These are phyloP conservation scores for Cutaneotrichosporon daszewskae DNA, from an alignment of 1,284 basidiomycete genomes.

Conservation along the genomic window DNA sequence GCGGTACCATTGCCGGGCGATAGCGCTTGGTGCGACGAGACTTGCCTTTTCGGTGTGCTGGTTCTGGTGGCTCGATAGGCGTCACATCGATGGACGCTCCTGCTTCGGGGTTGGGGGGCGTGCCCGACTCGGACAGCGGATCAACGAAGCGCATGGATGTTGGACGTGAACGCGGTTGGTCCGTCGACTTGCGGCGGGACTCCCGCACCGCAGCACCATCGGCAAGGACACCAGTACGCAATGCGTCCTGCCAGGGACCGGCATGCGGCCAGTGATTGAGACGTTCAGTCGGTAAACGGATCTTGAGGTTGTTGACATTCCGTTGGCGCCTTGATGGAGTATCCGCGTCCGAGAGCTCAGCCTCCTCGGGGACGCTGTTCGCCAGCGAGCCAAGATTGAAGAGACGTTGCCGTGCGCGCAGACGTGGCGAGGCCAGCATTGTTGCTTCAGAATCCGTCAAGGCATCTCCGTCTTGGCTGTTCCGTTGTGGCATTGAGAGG, in stretches of 20 bases:
- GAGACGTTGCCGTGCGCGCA: slow-evolving; percentile 10
- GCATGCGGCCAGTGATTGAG: slow-evolving; percentile 39
- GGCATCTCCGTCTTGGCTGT: slow-evolving; percentile 7
- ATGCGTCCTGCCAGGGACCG: slow-evolving; percentile 42
- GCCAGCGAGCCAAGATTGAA: slow-evolving; percentile 2
- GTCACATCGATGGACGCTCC: too few species aligned
- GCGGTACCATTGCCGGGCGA: slow-evolving; percentile 10
- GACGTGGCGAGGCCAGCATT: slow-evolving; percentile 7
- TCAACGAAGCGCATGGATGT: too few species aligned
- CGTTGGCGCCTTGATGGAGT: slow-evolving; percentile 1
- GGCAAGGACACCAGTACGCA: slow-evolving; percentile 22
- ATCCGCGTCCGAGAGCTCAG: slow-evolving; percentile 1
- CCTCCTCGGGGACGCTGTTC: slow-evolving; percentile 8
- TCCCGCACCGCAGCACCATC: too few species aligned
- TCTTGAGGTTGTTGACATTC: slow-evolving; percentile 20
- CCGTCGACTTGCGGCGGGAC: too few species aligned
- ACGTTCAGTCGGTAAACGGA: slow-evolving; percentile 35
- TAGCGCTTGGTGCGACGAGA: slow-evolving; percentile 5
- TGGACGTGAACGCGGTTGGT: too few species aligned
- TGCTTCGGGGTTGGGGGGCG: too few species aligned
- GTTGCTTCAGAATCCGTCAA: slow-evolving; percentile 17
- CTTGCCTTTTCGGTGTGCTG: slow-evolving; percentile 2
- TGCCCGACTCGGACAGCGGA: too few species aligned
- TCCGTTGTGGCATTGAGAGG: slow-evolving; percentile 3
- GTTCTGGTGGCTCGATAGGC: not conserved